Evolutionary conservation across 352 stramenopile species (phyloP), one percentile per base, ranked within the genome.

Genomic region (Aphanomyces euteiches): DNA sequence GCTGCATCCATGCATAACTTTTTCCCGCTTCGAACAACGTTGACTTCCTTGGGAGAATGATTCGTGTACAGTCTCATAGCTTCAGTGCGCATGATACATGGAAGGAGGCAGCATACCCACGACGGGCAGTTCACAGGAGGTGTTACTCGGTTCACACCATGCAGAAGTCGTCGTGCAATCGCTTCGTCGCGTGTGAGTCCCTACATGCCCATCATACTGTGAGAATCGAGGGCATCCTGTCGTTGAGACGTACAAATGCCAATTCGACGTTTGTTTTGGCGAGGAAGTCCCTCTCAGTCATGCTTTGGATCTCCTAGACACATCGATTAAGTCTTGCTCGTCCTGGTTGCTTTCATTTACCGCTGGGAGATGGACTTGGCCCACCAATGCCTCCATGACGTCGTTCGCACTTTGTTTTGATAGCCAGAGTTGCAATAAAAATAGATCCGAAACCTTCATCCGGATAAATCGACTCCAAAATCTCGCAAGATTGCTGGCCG

Each of bases 61-160:
- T 75, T 63, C 45, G 88, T 79, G 74, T 96, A 98, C 47, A 84
- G 77, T 76, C 96, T 92, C 90, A 98, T 98, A 54, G 85, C 92
- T 15, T 84, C 73, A 19, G 93, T 91, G 58, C 90, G 86, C 69
- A 96, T 85, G 40, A 98, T 90, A 77, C 93, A 98, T 7, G 95
- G 93, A 58, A 98, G 75, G 63, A 98, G 67, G 69, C 90, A 97
- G 74, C 95, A 98, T 17, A 98, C 74, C 93, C 92, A 98, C 45
- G 90, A 92, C 5, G 95, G 95, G 70, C 93, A 98, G 72, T 97
- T 87, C 3, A 97, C 82, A 1, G 95, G 95, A 41, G 91, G 89
- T 48, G 84, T 87, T 64, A 98, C 85, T 47, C 85, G 80, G 76
- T 98, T 98, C 43, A 92, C 78, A 37, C 89, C 91, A 76, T 90